These are phyloP conservation scores for Bryopsis sp. DNA, from an alignment of 139 green algal species.

Conservation along the genomic window DNA sequence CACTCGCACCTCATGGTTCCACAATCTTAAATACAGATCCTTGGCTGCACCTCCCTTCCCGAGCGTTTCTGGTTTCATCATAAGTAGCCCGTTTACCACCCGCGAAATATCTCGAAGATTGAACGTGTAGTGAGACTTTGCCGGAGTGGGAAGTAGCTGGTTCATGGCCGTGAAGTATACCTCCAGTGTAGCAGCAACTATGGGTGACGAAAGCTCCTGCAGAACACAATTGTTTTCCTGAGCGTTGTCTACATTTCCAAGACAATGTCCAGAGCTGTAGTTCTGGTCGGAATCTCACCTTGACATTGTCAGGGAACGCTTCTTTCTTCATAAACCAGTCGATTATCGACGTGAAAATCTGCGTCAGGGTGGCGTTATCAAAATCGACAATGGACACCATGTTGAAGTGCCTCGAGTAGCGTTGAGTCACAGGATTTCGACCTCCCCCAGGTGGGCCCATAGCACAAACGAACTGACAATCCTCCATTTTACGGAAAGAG, in stretches of 20 bases:
- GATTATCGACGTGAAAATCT: constrained; percentile 62
- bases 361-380: constrained; percentile 27
- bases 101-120: constrained; percentile 47
- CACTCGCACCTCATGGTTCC: not conserved
- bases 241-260: no score
- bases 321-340: constrained; percentile 43
- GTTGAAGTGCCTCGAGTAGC: constrained; percentile 54
- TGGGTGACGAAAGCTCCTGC: no score
- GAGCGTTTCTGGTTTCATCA: not conserved
- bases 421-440: constrained; percentile 45
- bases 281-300: constrained; percentile 3
- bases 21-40: not conserved
- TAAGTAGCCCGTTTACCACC: constrained; percentile 27
- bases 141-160: constrained; percentile 46
- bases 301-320: constrained; percentile 27
- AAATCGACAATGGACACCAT: constrained; percentile 40
- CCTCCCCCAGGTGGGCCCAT: constrained; percentile 61
- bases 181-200: no score
- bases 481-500: constrained; percentile 31
- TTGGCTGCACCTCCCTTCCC: not conserved
- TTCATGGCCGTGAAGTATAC: no score
- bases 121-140: constrained; percentile 56
- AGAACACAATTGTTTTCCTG: no score
- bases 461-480: constrained; percentile 53
- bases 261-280: no score